Percentiles rank a stretch among this genome's conserved stretches.
Conservation (phyloP, 345 rosid genomes). For the Theobroma cacao region DNA sequence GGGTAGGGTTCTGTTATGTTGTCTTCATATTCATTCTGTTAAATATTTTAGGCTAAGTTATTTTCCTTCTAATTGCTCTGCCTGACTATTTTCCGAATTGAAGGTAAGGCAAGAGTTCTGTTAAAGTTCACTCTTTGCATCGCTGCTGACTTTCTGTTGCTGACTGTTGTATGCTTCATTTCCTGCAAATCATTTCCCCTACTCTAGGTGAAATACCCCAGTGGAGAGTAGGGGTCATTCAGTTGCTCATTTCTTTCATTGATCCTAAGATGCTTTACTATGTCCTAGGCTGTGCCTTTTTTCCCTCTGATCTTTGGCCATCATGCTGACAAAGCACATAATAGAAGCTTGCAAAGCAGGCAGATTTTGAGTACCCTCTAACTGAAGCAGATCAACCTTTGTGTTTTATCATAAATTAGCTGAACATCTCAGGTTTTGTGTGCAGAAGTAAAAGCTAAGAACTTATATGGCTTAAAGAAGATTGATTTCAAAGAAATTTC, state of each 20-base stretch:
- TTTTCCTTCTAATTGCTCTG: not conserved
- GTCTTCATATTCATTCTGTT: not conserved
- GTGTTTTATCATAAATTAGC: too few species aligned
- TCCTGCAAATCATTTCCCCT: constrained; percentile 12
- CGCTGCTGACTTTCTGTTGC: not conserved
- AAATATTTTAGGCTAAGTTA: not conserved
- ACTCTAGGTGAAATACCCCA: not conserved
- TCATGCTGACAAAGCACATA: not conserved
- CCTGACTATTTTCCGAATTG: not conserved
- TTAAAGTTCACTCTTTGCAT: not conserved
- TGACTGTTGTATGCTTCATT: not conserved
- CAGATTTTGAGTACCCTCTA: too few species aligned
- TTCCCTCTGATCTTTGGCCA: not conserved
- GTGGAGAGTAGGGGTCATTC: not conserved
- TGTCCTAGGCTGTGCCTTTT: not conserved
- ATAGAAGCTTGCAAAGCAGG: not conserved
- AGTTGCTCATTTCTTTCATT: not conserved
- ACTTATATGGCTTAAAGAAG: too few species aligned
- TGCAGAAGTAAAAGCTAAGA: too few species aligned
- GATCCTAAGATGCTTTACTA: not conserved
- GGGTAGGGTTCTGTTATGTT: constrained; percentile 38
- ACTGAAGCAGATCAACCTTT: too few species aligned
- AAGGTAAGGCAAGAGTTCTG: not conserved
- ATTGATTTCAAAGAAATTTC: too few species aligned
- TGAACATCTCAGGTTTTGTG: too few species aligned